phyloP scores from a whole-genome alignment of 345 rosid species.

The Punica granatum region DNA sequence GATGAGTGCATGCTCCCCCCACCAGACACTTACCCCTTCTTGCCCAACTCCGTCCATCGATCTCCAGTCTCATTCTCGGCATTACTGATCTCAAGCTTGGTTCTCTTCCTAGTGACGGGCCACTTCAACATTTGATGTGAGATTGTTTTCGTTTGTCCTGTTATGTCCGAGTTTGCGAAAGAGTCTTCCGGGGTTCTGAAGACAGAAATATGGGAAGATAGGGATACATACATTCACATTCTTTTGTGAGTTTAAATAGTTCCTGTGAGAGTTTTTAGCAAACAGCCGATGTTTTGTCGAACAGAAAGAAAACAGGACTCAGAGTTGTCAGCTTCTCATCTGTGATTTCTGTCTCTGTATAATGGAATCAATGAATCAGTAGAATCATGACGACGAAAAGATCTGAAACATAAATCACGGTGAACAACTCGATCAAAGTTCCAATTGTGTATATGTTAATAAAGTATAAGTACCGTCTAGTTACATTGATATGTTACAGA shows the following conservation, averaged over 20 bases:
- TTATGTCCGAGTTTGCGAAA: not conserved
- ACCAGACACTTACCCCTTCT: slow-evolving; percentile 77
- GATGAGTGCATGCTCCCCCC: slow-evolving; percentile 87
- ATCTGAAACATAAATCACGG: not conserved
- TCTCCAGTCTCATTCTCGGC: slow-evolving; percentile 19
- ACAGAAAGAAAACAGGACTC: not conserved
- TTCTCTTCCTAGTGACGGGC: slow-evolving; percentile 23
- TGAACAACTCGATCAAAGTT: not conserved
- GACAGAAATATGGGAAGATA: not conserved
- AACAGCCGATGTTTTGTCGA: not conserved
- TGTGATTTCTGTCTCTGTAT: not conserved
- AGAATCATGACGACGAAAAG: not conserved
- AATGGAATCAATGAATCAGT: not conserved
- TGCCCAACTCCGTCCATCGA: slow-evolving; percentile 49
- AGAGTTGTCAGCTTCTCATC: not conserved
- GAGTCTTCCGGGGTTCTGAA: not conserved
- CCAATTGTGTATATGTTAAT: not conserved
- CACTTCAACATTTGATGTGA: not conserved
- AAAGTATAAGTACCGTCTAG: not conserved
- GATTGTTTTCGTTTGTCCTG: not conserved
- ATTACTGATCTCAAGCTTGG: slow-evolving; percentile 10
- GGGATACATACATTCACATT: not conserved
- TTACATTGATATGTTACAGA: not conserved
- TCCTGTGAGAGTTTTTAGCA: not conserved
- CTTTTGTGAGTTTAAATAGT: not conserved